A percentile compares a stretch with the other conserved stretches of the same genome.
These are phyloP conservation scores for Sugiyamaella castrensis DNA, from an alignment of 1,139 yeast species.

Conservation along the genomic window DNA sequence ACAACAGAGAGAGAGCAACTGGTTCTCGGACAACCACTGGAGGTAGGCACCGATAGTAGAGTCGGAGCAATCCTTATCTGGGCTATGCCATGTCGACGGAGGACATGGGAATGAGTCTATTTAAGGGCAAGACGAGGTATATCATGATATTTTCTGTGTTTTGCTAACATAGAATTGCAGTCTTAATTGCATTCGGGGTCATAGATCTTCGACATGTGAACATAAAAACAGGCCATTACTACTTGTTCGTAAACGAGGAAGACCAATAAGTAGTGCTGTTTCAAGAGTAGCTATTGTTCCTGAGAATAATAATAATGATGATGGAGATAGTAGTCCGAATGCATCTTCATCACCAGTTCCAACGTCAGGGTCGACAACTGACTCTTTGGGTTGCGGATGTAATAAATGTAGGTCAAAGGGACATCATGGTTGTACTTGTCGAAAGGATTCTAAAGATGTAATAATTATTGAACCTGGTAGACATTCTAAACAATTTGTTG, in stretches of 20 bases:
- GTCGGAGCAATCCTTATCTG: too few relatives aligned
- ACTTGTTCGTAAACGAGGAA: constrained; percentile 83
- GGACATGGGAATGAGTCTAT: too few relatives aligned
- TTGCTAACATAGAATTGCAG: constrained; percentile 19
- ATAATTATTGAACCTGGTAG: constrained; percentile 27
- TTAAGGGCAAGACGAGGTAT: too few relatives aligned
- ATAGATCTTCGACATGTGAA: constrained; percentile 80
- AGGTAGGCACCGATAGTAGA: too few relatives aligned
- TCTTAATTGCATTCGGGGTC: constrained; percentile 77
- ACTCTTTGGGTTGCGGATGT: constrained; percentile 3
- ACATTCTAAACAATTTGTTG: constrained; percentile 28
- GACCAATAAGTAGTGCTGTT: constrained; percentile 48
- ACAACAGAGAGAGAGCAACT: too few relatives aligned
- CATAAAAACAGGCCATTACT: constrained; percentile 77
- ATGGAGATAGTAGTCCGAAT: background rate
- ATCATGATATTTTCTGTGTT: background rate
- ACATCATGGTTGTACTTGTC: background rate
- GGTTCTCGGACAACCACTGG: too few relatives aligned
- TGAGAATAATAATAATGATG: constrained; percentile 9
- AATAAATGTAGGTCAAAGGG: background rate
- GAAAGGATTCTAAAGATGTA: constrained; percentile 13
- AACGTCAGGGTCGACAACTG: background rate
- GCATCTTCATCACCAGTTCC: background rate
- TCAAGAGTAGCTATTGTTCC: constrained; percentile 33
- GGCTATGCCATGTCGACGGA: too few relatives aligned